phyloP scores from a whole-genome alignment of 2,329 filamentous ascomycete genomes.

The Fusarium avenaceum region DNA sequence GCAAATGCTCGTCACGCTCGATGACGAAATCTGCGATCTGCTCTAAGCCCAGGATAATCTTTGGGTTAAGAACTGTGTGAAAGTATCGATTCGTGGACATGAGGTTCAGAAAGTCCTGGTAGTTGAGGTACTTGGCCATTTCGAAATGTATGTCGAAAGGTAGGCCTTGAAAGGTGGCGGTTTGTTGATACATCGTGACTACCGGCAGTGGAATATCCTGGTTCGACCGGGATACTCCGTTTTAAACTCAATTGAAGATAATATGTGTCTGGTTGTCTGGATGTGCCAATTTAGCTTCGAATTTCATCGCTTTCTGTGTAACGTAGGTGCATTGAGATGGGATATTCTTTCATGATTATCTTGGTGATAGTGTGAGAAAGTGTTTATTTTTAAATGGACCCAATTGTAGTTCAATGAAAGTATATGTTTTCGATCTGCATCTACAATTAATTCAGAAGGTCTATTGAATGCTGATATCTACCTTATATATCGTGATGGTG shows the following conservation, averaged over 20 bases:
- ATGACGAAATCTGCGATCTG: conserved; percentile 11
- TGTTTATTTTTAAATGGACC: neutral
- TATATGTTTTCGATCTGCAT: neutral
- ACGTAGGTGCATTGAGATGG: neutral
- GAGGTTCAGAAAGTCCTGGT: conserved; percentile 19
- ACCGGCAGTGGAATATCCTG: neutral
- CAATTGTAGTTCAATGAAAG: neutral
- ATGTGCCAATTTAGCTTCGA: neutral
- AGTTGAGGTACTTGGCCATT: conserved; percentile 24
- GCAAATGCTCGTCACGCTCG: conserved; percentile 8
- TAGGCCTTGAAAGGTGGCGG: conserved; percentile 17
- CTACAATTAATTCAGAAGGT: neutral
- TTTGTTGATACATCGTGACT: conserved; percentile 17
- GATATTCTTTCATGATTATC: neutral
- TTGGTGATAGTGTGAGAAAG: neutral
- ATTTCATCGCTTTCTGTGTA: neutral
- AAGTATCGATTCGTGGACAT: conserved; percentile 32
- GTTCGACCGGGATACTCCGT: neutral
- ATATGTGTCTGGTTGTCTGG: neutral
- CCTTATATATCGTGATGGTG: neutral
- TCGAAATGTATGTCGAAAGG: conserved; percentile 40
- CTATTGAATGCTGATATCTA: neutral
- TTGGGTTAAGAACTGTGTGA: conserved; percentile 15
- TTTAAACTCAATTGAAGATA: neutral
- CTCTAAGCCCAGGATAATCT: neutral